Base-by-base conservation (phyloP, 148 eudicot genomes). In the Cornus florida region DNA sequence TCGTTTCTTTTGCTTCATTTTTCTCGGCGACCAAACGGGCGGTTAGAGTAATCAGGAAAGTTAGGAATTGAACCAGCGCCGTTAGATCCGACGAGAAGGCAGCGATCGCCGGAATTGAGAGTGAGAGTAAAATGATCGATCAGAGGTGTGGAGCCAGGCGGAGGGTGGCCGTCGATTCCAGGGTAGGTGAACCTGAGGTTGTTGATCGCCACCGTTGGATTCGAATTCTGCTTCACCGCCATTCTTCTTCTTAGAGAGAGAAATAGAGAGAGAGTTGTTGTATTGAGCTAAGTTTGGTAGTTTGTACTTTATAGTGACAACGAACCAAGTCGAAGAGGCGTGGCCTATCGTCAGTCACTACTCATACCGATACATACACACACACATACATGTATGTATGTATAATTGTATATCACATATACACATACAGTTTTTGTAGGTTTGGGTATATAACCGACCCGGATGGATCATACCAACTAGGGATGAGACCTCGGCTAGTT, bases 161-260 rank as follows among this genome's bases (percentile, higher is more conserved):
- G 98, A 6, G 99, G 99, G 73, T 91, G 92, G 70, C 97, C 99
- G 87, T 95, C 98, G 86, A 95, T 93, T 70, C 99, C 97, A 0
- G 99, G 99, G 89, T 95, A 95, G 2, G 98, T 95, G 92, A 95
- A 95, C 57, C 83, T 87, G 39, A 95, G 87, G 14, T 83, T 84
- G 78, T 83, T 87, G 93, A 95, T 91, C 83, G 85, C 93, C 2
- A 95, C 83, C 80, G 80, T 84, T 46, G 91, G 84, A 17, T 64
- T 66, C n/a, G 79, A 75, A 50, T 75, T 78, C 38, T 82, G 83
- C 75, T 86, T 80, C 86, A 83, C 81, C 80, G 79, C 80, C 85
- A 84, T 79, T 60, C 3, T 43, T 28, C 13, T 4, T 16, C 17
- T 10, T 16, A 35, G 66, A 22, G 60, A 24, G 35, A 11, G 57